Percentiles rank a stretch among this genome's conserved stretches.
phyloP scores from a whole-genome alignment of 2,329 filamentous ascomycete genomes.

The Ophiostoma sp. region DNA sequence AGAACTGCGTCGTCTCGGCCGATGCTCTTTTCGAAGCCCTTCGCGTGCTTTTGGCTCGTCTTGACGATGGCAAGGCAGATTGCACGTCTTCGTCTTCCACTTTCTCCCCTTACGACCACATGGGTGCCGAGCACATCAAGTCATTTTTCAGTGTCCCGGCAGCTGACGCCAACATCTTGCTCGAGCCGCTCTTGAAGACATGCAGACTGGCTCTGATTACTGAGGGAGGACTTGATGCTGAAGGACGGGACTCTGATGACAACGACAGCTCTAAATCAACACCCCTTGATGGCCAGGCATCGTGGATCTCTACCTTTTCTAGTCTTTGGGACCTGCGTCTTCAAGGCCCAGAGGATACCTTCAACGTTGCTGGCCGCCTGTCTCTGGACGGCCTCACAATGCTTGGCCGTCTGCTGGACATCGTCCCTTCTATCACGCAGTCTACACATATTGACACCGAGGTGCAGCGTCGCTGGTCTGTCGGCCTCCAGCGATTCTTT shows the following conservation, averaged over 20 bases:
- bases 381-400: conserved; percentile 45
- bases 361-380: conserved; percentile 51
- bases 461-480: conserved; percentile 45
- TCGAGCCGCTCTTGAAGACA: conserved; percentile 48
- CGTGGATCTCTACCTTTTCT: conserved; percentile 51
- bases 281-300: conserved; percentile 39
- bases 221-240: conserved; percentile 21
- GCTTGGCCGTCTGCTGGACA: conserved; percentile 42
- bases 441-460: conserved; percentile 28
- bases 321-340: conserved; percentile 56
- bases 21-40: conserved; percentile 52
- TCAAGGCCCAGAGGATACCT: conserved; percentile 49
- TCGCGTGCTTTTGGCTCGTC: conserved; percentile 47
- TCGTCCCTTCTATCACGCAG: neutral
- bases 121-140: conserved; percentile 60
- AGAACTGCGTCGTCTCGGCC: conserved; percentile 49
- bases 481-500: conserved; percentile 51
- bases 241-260: neutral
- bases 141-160: conserved; percentile 56
- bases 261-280: neutral
- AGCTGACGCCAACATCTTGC: conserved; percentile 48
- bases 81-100: neutral
- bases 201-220: conserved; percentile 45
- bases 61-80: conserved; percentile 37
- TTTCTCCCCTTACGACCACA: conserved; percentile 41